Conservation (phyloP, 306 rosid species). For the Abrus precatorius region DNA sequence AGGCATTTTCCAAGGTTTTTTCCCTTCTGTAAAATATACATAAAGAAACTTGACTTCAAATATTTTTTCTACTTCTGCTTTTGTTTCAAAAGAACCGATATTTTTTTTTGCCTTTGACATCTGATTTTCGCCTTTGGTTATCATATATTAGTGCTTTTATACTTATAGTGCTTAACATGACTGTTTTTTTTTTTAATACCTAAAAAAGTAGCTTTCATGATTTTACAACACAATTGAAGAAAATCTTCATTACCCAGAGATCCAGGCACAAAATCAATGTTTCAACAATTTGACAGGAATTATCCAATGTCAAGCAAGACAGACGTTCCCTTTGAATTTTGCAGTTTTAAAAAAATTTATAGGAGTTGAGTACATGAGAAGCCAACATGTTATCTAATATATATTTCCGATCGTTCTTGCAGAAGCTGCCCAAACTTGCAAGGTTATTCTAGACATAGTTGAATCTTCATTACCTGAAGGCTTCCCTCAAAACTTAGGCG, state of each 20-base stretch:
- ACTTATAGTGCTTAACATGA: not conserved
- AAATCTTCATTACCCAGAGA: conserved; percentile 29
- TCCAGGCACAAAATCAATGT: conserved; percentile 14
- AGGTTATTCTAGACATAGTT: conserved; percentile 81
- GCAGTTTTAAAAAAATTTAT: not conserved
- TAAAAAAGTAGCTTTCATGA: not conserved
- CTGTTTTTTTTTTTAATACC: not conserved
- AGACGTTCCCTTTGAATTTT: conserved; percentile 4
- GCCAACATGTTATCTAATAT: conserved; percentile 44
- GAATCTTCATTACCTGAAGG: conserved; percentile 91
- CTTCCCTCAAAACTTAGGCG: conserved; percentile 77
- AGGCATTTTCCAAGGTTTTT: not conserved
- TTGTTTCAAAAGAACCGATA: conserved; percentile 4
- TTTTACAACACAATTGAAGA: conserved; percentile 28
- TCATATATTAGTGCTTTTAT: conserved; percentile 19
- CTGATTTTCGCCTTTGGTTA: conserved; percentile 1
- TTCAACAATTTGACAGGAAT: not conserved
- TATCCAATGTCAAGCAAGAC: conserved; percentile 30
- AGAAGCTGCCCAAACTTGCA: conserved; percentile 95
- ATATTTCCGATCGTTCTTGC: conserved; percentile 62
- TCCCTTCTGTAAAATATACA: not conserved
- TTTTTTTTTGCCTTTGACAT: conserved; percentile 8
- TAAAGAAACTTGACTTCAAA: not conserved
- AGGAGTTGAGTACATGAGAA: conserved; percentile 41
- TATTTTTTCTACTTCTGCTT: not conserved